Evolutionary conservation across 345 rosid genomes (phyloP), one percentile per base, ranked within the genome.

Genomic region (Zanthoxylum bungeanum): DNA sequence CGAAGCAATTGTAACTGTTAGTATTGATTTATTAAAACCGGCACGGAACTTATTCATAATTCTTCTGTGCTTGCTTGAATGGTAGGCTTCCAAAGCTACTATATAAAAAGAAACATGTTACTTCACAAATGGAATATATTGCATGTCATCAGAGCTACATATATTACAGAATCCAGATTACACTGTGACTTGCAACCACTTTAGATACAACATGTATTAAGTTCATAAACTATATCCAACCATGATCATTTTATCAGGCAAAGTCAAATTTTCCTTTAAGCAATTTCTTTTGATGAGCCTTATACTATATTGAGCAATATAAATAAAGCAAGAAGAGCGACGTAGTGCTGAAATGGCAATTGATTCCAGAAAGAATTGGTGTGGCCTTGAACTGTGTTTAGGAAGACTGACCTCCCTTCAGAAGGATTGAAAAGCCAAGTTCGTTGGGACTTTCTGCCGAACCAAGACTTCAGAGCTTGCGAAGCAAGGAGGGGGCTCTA

Each of bases 401-500:
- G 63, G 44, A 37, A 36, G 21, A 51, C 58, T 21, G 59, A 58
- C 50, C 66, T 57, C 28, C 28, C 27, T 46, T 89, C 80, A 85
- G 52, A 80, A 68, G 65, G 78, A 76, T 60, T 44, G 80, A 59
- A 76, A 64, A 33, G 71, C 34, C 30, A 34, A 72, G 28, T 56
- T 69, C 4, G 81, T 58, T 37, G 47, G 58, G 70, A 83, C 75
- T 40, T 80, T 73, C 85, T 76, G 90, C 72, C 79, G 49, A 70
- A 87, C 85, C 73, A 85, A 79, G 71, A 80, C 66, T 11, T 71
- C 72, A 30, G 58, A 72, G 19, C 66, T 50, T 16, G 84, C 71
- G 49, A 86, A 81, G 76, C 98, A 92, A 70, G 93, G 66, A 76
- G 79, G 79, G 25, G 98, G 97, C 22, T 70, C 49, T 36, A 90